phyloP scores from a whole-genome alignment of 805 yeast species.

The Wickerhamomyces hampshirensis region DNA sequence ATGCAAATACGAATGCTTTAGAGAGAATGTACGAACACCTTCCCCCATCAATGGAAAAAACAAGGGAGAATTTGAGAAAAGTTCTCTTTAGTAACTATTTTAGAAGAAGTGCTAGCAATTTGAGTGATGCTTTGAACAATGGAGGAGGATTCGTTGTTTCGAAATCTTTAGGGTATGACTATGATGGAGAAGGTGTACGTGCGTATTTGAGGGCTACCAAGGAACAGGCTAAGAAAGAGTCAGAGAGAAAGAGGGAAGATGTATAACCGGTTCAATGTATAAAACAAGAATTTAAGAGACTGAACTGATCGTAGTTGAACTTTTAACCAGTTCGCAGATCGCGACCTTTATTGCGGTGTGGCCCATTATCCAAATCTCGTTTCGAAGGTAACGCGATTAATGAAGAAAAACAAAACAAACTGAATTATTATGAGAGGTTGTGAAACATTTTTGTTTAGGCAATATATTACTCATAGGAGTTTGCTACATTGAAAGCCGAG shows the following conservation, averaged over 20 bases:
- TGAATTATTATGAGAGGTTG: too few species aligned
- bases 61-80: slow-evolving; percentile 34
- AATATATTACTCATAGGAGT: too few species aligned
- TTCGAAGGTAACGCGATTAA: too few species aligned
- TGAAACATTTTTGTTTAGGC: too few species aligned
- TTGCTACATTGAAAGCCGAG: too few species aligned
- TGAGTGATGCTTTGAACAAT: slow-evolving; percentile 38
- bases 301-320: too few species aligned
- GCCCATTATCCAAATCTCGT: too few species aligned
- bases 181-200: slow-evolving; percentile 51
- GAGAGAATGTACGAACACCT: slow-evolving; percentile 32
- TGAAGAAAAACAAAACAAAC: too few species aligned
- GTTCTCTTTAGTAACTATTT: slow-evolving; percentile 47
- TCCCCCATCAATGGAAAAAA: slow-evolving; percentile 37
- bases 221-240: slow-evolving; percentile 17
- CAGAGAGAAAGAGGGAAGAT: slow-evolving; percentile 4
- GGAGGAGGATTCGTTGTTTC: slow-evolving; percentile 49
- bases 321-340: too few species aligned
- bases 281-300: too few species aligned
- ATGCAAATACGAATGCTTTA: slow-evolving; percentile 30
- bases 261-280: too few species aligned
- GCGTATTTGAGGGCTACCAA: slow-evolving; percentile 43
- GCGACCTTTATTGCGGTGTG: too few species aligned
- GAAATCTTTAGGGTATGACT: slow-evolving; percentile 42
- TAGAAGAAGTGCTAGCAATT: slow-evolving; percentile 35